Percentiles rank a stretch among this genome's conserved stretches.
Evolutionary conservation across 2,329 filamentous ascomycete genomes (phyloP).

Genomic region (Alternaria brassicicola): DNA sequence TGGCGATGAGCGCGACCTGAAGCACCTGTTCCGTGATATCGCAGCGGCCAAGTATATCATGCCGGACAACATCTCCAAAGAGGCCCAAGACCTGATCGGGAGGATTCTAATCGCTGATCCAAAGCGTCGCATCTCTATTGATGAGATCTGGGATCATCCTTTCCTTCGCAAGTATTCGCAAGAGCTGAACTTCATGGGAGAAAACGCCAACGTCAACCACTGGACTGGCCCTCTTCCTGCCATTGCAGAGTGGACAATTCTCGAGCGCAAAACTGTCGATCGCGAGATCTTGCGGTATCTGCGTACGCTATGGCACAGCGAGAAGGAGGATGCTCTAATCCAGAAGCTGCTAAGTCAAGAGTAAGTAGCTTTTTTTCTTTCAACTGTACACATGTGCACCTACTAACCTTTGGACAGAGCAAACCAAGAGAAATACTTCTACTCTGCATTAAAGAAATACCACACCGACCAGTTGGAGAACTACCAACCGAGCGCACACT

Average conservation of each 20-base stretch:
- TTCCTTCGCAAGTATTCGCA: slow-evolving; percentile 81
- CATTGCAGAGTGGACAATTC: slow-evolving; percentile 67
- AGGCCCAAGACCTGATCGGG: slow-evolving; percentile 78
- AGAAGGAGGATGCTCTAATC: slow-evolving; percentile 73
- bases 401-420: slow-evolving; percentile 56
- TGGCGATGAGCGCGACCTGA: slow-evolving; percentile 58
- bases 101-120: slow-evolving; percentile 82
- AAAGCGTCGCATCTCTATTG: slow-evolving; percentile 76
- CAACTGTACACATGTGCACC: neutral
- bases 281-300: slow-evolving; percentile 82
- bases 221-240: slow-evolving; percentile 62
- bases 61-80: slow-evolving; percentile 61
- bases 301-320: slow-evolving; percentile 88
- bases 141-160: slow-evolving; percentile 84
- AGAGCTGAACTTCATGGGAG: slow-evolving; percentile 70
- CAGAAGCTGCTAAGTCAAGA: slow-evolving; percentile 65
- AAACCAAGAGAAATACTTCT: slow-evolving; percentile 94
- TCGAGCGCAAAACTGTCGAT: slow-evolving; percentile 73
- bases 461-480: slow-evolving; percentile 85
- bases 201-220: slow-evolving; percentile 57
- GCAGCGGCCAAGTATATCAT: slow-evolving; percentile 57
- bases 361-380: slow-evolving; percentile 30
- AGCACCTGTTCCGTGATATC: slow-evolving; percentile 66
- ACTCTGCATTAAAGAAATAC: slow-evolving; percentile 81
- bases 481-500: slow-evolving; percentile 71